Percentiles rank a stretch among this genome's conserved stretches.
These are phyloP conservation scores for Nannochloropsis salina DNA, from an alignment of 108 stramenopile genomes.

Conservation along the genomic window DNA sequence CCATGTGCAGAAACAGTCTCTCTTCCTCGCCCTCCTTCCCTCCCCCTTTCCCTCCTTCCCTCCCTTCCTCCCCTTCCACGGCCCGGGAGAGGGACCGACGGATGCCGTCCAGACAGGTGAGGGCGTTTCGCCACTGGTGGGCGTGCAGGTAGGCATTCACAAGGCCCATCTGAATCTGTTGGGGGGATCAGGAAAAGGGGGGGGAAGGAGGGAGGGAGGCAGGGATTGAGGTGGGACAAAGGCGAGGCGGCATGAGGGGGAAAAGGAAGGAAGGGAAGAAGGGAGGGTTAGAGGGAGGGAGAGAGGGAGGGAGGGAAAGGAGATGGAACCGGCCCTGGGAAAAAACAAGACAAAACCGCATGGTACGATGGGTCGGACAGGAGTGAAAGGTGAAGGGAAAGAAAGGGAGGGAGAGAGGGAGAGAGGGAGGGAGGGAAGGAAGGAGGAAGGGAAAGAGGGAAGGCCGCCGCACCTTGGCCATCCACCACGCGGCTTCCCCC, in stretches of 20 bases:
- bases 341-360: too few relatives aligned
- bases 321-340: too few relatives aligned
- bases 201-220: too few relatives aligned
- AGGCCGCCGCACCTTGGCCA: not conserved
- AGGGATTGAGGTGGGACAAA: too few relatives aligned
- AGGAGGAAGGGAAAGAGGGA: not conserved
- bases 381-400: too few relatives aligned
- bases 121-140: not conserved
- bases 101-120: not conserved
- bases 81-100: not conserved
- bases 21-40: too few relatives aligned
- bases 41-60: too few relatives aligned
- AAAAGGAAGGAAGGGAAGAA: not conserved
- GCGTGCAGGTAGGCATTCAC: not conserved
- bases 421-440: not conserved
- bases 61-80: not conserved
- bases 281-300: not conserved
- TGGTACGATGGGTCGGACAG: too few relatives aligned
- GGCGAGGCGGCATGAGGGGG: too few relatives aligned
- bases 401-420: too few relatives aligned
- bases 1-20: too few relatives aligned
- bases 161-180: not conserved
- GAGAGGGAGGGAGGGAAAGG: not conserved
- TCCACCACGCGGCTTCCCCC: not conserved
- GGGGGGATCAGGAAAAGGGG: too few relatives aligned